Conservation (phyloP, 2,329 filamentous ascomycete genomes). For the Amylocarpus encephaloides region DNA sequence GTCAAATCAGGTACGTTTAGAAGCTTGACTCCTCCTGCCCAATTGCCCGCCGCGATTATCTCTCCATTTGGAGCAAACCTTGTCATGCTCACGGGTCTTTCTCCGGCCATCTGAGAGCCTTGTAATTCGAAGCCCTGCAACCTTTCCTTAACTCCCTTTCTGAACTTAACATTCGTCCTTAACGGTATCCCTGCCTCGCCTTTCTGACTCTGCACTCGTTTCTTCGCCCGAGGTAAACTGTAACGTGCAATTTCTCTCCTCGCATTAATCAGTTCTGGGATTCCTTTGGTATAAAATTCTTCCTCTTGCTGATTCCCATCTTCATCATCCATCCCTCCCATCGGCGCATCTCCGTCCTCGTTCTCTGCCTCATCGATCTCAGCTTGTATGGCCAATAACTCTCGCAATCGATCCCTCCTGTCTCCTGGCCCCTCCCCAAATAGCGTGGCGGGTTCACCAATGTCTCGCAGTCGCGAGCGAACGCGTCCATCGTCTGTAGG, state of each 20-base stretch:
- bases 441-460: constrained; percentile 89
- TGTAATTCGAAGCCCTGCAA: constrained; percentile 82
- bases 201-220: constrained; percentile 69
- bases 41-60: constrained; percentile 83
- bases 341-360: constrained; percentile 55
- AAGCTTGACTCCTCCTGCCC: constrained; percentile 83
- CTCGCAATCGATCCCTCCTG: constrained; percentile 77
- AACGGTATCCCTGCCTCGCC: constrained; percentile 77
- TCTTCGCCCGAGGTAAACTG: constrained; percentile 76
- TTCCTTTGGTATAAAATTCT: constrained; percentile 90
- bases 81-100: constrained; percentile 85
- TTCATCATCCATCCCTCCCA: constrained; percentile 47
- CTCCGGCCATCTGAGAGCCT: constrained; percentile 86
- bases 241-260: constrained; percentile 74
- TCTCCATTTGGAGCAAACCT: constrained; percentile 83
- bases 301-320: constrained; percentile 67
- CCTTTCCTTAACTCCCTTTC: constrained; percentile 80
- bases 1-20: constrained; percentile 78
- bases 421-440: constrained; percentile 88
- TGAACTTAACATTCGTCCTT: constrained; percentile 84
- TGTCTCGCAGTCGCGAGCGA: constrained; percentile 69
- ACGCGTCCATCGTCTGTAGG: constrained; percentile 91
- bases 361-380: constrained; percentile 52
- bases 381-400: constrained; percentile 67
- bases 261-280: constrained; percentile 65